These are phyloP conservation scores for Plectosphaerella plurivora DNA, from an alignment of 2,329 filamentous ascomycete genomes.

Conservation along the genomic window DNA sequence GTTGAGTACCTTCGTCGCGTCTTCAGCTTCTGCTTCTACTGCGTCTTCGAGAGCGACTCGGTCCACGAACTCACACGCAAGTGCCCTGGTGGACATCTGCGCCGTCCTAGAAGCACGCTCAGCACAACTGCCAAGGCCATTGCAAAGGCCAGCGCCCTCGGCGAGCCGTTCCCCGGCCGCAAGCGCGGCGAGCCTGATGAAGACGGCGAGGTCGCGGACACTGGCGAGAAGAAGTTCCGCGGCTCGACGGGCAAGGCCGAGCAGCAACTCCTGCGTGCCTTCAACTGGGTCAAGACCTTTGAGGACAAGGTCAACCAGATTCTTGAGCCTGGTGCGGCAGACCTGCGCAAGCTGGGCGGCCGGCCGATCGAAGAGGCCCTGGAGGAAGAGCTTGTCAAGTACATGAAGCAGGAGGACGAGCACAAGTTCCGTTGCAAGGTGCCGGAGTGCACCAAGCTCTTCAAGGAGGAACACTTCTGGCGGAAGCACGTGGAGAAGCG, in stretches of 20 bases:
- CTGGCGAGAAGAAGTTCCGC: slow-evolving; percentile 68
- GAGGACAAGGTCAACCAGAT: slow-evolving; percentile 95
- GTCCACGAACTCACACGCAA: slow-evolving; percentile 94
- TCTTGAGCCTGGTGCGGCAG: slow-evolving; percentile 81
- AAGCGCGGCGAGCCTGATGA: slow-evolving; percentile 64
- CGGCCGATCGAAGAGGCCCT: slow-evolving; percentile 81
- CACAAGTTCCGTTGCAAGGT: slow-evolving; percentile 96
- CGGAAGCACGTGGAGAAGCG: slow-evolving; percentile 97
- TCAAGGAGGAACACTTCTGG: slow-evolving; percentile 98
- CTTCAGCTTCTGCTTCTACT: slow-evolving; percentile 99
- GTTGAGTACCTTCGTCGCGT: slow-evolving; percentile 96
- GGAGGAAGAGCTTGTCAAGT: slow-evolving; percentile 79
- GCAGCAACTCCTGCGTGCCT: slow-evolving; percentile 88
- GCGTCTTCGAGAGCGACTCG: slow-evolving; percentile 96
- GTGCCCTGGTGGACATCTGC: slow-evolving; percentile 94
- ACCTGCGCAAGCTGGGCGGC: slow-evolving; percentile 87
- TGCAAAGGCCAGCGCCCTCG: slow-evolving; percentile 76
- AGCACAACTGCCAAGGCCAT: slow-evolving; percentile 79
- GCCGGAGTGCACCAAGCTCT: slow-evolving; percentile 91
- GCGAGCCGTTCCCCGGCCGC: slow-evolving; percentile 79
- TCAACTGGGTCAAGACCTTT: slow-evolving; percentile 98
- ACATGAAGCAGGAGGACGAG: slow-evolving; percentile 95
- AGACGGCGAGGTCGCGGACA: slow-evolving; percentile 57
- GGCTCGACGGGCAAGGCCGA: slow-evolving; percentile 72
- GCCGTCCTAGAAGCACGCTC: slow-evolving; percentile 81